Evolutionary conservation across 2,329 filamentous ascomycete species (phyloP).

Genomic region (Monilinia aucupariae): DNA sequence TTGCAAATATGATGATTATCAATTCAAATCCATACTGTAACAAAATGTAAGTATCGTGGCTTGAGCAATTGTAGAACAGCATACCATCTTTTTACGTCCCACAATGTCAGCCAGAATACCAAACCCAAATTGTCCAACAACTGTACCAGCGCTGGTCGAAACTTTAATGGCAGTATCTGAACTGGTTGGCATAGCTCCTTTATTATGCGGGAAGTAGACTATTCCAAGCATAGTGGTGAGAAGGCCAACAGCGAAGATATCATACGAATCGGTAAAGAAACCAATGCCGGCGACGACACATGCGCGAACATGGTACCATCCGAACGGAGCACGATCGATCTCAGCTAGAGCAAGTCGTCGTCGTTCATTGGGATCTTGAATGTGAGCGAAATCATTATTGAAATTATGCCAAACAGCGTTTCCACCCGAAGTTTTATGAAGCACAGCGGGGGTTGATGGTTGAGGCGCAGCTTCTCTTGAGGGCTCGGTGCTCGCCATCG

Average conservation of each 20-base stretch:
- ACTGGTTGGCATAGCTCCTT: slow-evolving; percentile 54
- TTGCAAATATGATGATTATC: slow-evolving; percentile 73
- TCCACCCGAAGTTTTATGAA: slow-evolving; percentile 51
- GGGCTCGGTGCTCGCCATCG: neutral
- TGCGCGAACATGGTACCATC: slow-evolving; percentile 73
- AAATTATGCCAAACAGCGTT: slow-evolving; percentile 72
- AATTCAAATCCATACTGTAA: slow-evolving; percentile 65
- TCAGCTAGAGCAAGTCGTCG: slow-evolving; percentile 73
- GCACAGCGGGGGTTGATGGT: slow-evolving; percentile 6
- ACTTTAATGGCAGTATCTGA: slow-evolving; percentile 80
- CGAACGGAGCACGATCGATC: slow-evolving; percentile 75
- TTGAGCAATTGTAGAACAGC: neutral
- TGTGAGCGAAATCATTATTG: slow-evolving; percentile 63
- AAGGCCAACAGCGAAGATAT: slow-evolving; percentile 52
- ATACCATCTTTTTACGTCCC: slow-evolving; percentile 62
- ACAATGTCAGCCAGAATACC: slow-evolving; percentile 70
- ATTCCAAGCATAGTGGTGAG: slow-evolving; percentile 48
- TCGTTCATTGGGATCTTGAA: slow-evolving; percentile 70
- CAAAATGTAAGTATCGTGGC: neutral
- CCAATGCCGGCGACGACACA: slow-evolving; percentile 67
- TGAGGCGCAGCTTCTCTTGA: slow-evolving; percentile 4
- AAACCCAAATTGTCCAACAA: slow-evolving; percentile 75
- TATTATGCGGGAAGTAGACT: slow-evolving; percentile 23
- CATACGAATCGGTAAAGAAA: slow-evolving; percentile 85
- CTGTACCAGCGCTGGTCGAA: slow-evolving; percentile 74